phyloP scores from a whole-genome alignment of 495 filamentous ascomycete genomes.

The Pyronema domesticum region DNA sequence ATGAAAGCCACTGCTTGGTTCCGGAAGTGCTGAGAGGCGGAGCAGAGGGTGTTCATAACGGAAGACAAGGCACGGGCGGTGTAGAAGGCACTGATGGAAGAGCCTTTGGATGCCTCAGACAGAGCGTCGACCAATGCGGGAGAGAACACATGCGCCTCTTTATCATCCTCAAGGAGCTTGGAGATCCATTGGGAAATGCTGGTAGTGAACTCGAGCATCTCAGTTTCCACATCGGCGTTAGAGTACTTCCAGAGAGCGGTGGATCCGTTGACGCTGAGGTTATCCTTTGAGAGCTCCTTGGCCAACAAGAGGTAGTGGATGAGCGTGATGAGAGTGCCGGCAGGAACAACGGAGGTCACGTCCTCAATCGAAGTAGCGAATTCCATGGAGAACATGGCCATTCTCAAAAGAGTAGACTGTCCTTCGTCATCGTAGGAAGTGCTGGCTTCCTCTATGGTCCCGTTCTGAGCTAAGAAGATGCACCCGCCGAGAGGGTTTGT shows the following conservation, averaged over 20 bases:
- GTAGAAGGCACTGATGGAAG: constrained; percentile 29
- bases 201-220: constrained; percentile 40
- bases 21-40: constrained; percentile 1
- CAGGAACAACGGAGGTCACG: not conserved
- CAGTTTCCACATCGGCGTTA: constrained; percentile 35
- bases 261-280: constrained; percentile 38
- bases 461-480: constrained; percentile 41
- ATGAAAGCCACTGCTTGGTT: constrained; percentile 11
- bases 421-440: constrained; percentile 42
- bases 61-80: constrained; percentile 30
- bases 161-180: not conserved
- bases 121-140: not conserved
- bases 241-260: constrained; percentile 37
- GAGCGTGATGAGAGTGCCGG: constrained; percentile 15
- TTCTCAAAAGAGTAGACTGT: constrained; percentile 52
- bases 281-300: constrained; percentile 44
- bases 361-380: constrained; percentile 28
- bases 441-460: not conserved
- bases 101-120: not conserved
- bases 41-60: constrained; percentile 8
- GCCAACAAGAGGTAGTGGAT: constrained; percentile 35
- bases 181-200: not conserved
- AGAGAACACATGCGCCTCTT: not conserved
- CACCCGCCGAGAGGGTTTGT: constrained; percentile 53
- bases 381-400: constrained; percentile 46